Conservation (phyloP, 2,329 filamentous ascomycete species). For the Aspergillus piperis region DNA sequence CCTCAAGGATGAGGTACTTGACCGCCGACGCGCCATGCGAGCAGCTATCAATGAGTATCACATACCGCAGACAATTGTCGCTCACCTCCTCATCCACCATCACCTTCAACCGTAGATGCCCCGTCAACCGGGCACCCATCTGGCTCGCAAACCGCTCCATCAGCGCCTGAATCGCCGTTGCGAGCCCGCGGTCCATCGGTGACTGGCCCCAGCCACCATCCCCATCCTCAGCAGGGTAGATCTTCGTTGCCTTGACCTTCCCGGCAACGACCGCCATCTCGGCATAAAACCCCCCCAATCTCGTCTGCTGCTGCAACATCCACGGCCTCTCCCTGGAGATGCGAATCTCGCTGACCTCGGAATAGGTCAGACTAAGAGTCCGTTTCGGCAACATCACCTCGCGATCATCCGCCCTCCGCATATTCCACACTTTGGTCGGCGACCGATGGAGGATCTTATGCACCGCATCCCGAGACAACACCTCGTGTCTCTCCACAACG, state of each 20-base stretch:
- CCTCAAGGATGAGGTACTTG: constrained; percentile 33
- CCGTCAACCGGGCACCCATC: constrained; percentile 58
- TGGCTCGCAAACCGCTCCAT: constrained; percentile 60
- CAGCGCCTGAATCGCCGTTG: constrained; percentile 63
- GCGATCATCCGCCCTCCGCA: constrained; percentile 65
- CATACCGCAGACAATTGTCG: constrained; percentile 34
- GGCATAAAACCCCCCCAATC: constrained; percentile 68
- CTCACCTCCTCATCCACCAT: constrained; percentile 56
- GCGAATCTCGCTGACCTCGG: constrained; percentile 56
- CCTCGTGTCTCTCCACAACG: constrained; percentile 55
- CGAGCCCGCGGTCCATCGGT: constrained; percentile 55
- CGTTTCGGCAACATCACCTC: constrained; percentile 61
- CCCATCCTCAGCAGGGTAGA: constrained; percentile 64
- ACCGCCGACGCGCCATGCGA: constrained; percentile 31
- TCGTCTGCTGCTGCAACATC: constrained; percentile 70
- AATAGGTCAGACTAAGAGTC: constrained; percentile 55
- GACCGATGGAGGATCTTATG: constrained; percentile 53
- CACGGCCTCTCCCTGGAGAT: constrained; percentile 60
- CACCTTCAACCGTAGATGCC: constrained; percentile 73
- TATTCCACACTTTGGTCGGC: constrained; percentile 58
- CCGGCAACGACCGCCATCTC: constrained; percentile 69
- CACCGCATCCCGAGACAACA: constrained; percentile 57
- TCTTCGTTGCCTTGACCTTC: constrained; percentile 64
- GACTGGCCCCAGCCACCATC: constrained; percentile 66
- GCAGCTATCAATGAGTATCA: constrained; percentile 37